These are phyloP conservation scores for Fraxinus greggii DNA, from an alignment of 305 asterid species.

Conservation along the genomic window DNA sequence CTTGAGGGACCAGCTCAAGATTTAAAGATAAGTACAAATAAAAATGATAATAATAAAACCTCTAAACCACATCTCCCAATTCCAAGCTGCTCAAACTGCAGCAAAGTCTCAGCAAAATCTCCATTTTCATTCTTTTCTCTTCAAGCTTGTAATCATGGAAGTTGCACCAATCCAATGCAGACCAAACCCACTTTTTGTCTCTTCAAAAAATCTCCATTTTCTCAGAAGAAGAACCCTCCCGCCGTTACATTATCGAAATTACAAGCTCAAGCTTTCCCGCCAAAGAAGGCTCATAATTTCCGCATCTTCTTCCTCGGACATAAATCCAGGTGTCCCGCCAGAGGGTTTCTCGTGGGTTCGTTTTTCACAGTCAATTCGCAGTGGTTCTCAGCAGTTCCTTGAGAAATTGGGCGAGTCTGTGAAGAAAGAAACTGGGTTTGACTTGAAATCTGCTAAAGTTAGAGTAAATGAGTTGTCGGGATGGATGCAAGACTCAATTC, in stretches of 20 bases:
- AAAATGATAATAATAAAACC: slow-evolving; percentile 22
- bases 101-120: slow-evolving; percentile 13
- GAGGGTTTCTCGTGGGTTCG: slow-evolving; percentile 71
- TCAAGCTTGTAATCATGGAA: slow-evolving; percentile 32
- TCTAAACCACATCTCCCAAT: slow-evolving; percentile 32
- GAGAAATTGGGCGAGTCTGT: slow-evolving; percentile 62
- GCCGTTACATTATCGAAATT: slow-evolving; percentile 28
- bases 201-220: slow-evolving; percentile 27
- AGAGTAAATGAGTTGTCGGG: slow-evolving; percentile 36
- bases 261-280: slow-evolving; percentile 44
- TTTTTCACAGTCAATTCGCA: slow-evolving; percentile 52
- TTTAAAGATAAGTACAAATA: background rate
- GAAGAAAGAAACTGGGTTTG: slow-evolving; percentile 69
- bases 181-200: slow-evolving; percentile 22
- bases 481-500: slow-evolving; percentile 40
- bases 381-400: slow-evolving; percentile 61
- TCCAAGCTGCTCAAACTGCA: slow-evolving; percentile 21
- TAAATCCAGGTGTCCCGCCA: slow-evolving; percentile 40
- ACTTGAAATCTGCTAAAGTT: slow-evolving; percentile 43
- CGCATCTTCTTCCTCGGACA: slow-evolving; percentile 54
- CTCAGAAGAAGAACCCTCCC: slow-evolving; percentile 26
- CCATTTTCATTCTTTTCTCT: background rate
- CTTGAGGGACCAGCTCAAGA: background rate
- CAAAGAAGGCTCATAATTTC: slow-evolving; percentile 44
- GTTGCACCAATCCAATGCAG: slow-evolving; percentile 37